Evolutionary conservation across 768 basidiomycete genomes (phyloP), one percentile per base, ranked within the genome.

Genomic region (Russula sp.): DNA sequence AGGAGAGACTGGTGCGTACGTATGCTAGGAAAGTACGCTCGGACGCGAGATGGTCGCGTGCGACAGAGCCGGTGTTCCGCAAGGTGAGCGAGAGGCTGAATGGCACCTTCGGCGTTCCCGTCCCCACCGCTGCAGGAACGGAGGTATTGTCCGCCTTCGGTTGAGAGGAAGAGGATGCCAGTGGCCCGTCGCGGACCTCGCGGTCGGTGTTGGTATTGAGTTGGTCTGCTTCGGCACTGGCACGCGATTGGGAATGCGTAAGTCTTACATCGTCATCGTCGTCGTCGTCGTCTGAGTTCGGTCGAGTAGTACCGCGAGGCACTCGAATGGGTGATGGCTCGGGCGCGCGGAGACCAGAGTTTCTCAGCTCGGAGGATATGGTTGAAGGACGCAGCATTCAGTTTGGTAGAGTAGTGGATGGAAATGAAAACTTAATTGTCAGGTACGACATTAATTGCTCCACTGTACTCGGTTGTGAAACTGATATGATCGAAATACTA

Each of bases 21-120:
- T 83, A 83, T 14, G 82, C 81, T 3, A 83, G 73, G 65, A 80
- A 83, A 5, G 81, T 83, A 32, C 81, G 73, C 65, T 83, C 83
- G 10, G 75, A 76, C 2, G 82, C 79, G 5, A 84, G 75, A 64
- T 84, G 82, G 69, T 83, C 82, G 26, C 83, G 74, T 32, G 82
- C 82, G 57, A 81, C 80, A 60, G 75, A 78, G 13, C 80, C 80
- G 30, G 76, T 73, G 66, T 83, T 84, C 71, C 80, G 75, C 10
- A 83, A 72, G 22, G 69, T 69, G 51, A 79, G 71, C 36, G 72
- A 53, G 10, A 67, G 42, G 32, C 40, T 16, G 49, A 65, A 51
- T 5, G 64, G 52, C 66, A 65, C 51, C 14, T 18, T 22, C 7
- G 2, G 32, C 1, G 53, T 9, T 24, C n/a, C 42, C 20, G 42